Conservation (phyloP, 441 rosid species). For the Metrosideros polymorpha region DNA sequence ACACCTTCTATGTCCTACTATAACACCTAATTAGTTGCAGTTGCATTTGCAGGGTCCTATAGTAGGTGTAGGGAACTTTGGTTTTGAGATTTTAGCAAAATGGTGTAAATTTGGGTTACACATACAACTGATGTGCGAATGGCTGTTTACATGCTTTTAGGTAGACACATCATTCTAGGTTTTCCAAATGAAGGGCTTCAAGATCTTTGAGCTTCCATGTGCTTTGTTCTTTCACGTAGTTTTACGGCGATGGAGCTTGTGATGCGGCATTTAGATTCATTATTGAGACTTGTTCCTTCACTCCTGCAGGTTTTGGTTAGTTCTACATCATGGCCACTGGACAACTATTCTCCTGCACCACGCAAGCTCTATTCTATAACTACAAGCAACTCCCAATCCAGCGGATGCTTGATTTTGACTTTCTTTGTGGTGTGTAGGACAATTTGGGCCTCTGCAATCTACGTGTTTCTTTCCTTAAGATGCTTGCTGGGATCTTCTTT, state of each 20-base stretch:
- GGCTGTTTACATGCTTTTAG: background rate
- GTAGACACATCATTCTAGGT: background rate
- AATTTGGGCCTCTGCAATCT: background rate
- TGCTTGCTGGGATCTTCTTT: background rate
- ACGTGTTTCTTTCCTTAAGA: background rate
- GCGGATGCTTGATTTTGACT: slow-evolving; percentile 99
- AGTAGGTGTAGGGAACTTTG: background rate
- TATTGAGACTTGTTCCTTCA: background rate
- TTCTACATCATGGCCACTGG: slow-evolving; percentile 73
- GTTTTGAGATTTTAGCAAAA: background rate
- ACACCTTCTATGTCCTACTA: background rate
- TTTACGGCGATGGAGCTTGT: background rate
- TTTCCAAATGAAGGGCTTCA: background rate
- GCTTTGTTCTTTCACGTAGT: background rate
- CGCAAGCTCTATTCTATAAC: slow-evolving; percentile 86
- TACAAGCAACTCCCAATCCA: slow-evolving; percentile 96
- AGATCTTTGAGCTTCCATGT: background rate
- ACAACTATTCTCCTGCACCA: slow-evolving; percentile 73
- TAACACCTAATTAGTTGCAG: background rate
- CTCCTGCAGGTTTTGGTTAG: slow-evolving; percentile 11
- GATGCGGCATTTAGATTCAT: background rate
- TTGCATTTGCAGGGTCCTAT: background rate
- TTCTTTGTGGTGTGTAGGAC: slow-evolving; percentile 67
- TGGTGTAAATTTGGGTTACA: background rate
- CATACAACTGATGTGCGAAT: background rate